phyloP scores from a whole-genome alignment of 164 flowering plant species.

The Chimonanthus praecox region DNA sequence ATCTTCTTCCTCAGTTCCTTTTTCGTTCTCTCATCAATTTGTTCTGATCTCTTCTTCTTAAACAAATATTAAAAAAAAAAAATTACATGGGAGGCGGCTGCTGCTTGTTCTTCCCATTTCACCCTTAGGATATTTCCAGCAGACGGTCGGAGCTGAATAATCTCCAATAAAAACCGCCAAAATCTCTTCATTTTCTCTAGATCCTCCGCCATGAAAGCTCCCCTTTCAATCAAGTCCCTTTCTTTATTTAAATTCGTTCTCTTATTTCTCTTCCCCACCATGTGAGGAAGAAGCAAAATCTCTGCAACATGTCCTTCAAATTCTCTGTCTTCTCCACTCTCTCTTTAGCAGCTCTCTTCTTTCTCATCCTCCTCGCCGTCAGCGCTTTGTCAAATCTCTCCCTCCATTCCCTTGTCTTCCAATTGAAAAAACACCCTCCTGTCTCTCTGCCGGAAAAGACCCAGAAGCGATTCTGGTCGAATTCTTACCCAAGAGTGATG shows the following conservation, averaged over 20 bases:
- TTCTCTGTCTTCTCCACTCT: conserved; percentile 22
- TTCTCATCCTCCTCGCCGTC: conserved; percentile 15
- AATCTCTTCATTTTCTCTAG: not conserved
- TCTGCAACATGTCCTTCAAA: conserved; percentile 3
- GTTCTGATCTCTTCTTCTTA: not conserved
- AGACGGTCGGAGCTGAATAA: not conserved
- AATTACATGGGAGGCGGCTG: not conserved
- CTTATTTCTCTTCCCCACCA: not conserved
- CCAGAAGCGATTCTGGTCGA: not conserved
- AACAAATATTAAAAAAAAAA: too few species aligned
- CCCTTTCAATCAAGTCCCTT: not conserved
- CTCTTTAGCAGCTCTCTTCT: conserved; percentile 19
- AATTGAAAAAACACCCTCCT: not conserved
- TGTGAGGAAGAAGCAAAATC: not conserved
- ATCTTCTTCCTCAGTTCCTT: not conserved
- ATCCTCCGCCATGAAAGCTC: conserved; percentile 7
- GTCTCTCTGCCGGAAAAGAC: not conserved
- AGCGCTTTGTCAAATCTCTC: conserved; percentile 20
- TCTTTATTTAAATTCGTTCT: not conserved
- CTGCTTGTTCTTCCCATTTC: not conserved
- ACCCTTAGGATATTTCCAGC: not conserved
- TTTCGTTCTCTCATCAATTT: not conserved
- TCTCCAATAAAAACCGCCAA: not conserved
- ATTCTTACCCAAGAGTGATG: conserved; percentile 3
- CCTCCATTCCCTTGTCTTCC: conserved; percentile 4